Percentiles rank a stretch among this genome's conserved stretches.
These are phyloP conservation scores for Xylaria cubensis DNA, from an alignment of 495 filamentous ascomycete genomes.

Conservation along the genomic window DNA sequence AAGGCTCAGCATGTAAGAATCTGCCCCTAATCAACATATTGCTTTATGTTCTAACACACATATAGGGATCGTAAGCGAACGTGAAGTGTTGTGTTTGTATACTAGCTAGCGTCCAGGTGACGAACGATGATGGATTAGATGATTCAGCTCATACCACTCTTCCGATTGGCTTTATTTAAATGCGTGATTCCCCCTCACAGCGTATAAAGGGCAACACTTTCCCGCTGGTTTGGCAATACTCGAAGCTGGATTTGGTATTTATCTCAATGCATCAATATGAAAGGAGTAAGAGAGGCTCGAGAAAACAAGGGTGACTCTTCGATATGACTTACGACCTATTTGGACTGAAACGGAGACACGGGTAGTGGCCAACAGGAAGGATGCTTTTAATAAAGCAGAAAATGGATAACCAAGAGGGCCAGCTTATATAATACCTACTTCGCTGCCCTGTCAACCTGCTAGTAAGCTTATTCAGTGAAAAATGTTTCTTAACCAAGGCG, in stretches of 20 bases:
- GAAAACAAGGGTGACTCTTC: constrained; percentile 17
- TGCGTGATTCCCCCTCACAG: constrained; percentile 12
- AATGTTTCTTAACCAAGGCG: background rate
- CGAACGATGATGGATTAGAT: constrained; percentile 26
- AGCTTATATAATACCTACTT: constrained; percentile 10
- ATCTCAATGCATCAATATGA: constrained; percentile 16
- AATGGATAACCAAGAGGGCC: constrained; percentile 12
- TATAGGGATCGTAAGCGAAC: constrained; percentile 41
- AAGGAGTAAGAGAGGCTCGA: constrained; percentile 22
- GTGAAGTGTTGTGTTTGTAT: constrained; percentile 24
- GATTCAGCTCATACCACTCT: constrained; percentile 26
- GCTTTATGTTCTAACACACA: background rate
- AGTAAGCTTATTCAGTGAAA: background rate
- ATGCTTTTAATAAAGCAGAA: constrained; percentile 16
- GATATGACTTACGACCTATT: constrained; percentile 26
- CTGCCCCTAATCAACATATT: background rate
- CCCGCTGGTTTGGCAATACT: constrained; percentile 9
- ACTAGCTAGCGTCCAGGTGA: constrained; percentile 29
- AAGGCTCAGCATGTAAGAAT: constrained; percentile 92
- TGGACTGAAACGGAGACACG: constrained; percentile 20
- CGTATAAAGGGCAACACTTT: constrained; percentile 13
- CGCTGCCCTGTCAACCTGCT: constrained; percentile 11
- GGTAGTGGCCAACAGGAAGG: background rate
- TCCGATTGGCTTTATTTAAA: constrained; percentile 17
- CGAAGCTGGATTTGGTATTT: constrained; percentile 14